Conservation (phyloP, 441 rosid genomes). For the Corymbia citriodora region DNA sequence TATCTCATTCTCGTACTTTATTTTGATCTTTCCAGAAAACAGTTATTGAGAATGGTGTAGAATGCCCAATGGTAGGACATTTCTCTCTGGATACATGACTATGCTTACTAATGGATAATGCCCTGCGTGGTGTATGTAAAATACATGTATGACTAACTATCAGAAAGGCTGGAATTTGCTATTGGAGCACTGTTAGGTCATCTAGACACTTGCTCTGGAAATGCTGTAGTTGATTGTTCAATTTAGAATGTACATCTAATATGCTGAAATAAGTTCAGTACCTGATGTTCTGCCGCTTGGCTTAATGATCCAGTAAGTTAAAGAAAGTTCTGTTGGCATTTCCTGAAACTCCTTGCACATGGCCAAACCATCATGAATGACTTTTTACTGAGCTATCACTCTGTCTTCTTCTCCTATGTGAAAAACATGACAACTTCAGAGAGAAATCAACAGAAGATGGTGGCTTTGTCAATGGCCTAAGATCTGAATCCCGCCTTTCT, state of each 20-base stretch:
- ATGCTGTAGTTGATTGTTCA: background rate
- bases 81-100: background rate
- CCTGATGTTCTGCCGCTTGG: background rate
- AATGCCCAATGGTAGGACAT: background rate
- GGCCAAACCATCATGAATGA: background rate
- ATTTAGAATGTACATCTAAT: background rate
- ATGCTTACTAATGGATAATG: background rate
- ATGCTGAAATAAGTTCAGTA: background rate
- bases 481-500: background rate
- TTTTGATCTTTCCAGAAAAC: background rate
- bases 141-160: background rate
- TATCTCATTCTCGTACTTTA: background rate
- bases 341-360: background rate
- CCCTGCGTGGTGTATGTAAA: background rate
- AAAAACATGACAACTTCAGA: background rate
- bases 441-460: background rate
- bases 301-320: background rate
- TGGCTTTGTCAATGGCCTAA: background rate
- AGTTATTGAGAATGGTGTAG: background rate
- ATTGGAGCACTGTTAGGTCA: background rate
- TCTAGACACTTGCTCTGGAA: background rate
- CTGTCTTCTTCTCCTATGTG: background rate
- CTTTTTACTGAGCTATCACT: background rate
- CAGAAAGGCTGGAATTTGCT: background rate
- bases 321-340: background rate